Conservation (phyloP, 257 asterid genomes). For the Solanum verrucosum region DNA sequence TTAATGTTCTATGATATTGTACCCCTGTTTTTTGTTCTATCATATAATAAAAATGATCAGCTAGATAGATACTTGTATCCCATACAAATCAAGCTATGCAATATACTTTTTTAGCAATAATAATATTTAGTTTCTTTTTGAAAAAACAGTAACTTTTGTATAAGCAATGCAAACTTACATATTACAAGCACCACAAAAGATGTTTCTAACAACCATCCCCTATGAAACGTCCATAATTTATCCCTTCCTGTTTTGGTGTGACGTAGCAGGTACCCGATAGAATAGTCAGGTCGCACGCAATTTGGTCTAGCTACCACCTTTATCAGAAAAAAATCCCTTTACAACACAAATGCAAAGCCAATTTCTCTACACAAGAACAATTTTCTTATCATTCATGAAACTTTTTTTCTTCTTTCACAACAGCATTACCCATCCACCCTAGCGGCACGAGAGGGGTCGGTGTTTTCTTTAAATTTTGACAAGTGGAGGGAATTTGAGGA, state of each 20-base stretch:
- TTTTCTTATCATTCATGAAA: neutral
- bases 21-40: neutral
- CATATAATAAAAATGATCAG: neutral
- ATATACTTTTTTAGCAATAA: neutral
- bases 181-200: neutral
- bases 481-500: conserved; percentile 1
- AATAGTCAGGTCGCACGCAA: neutral
- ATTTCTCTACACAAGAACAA: neutral
- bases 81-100: neutral
- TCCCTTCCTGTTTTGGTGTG: neutral
- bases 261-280: neutral
- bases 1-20: neutral
- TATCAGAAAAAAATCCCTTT: neutral
- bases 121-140: neutral
- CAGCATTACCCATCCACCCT: neutral
- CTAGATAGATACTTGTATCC: neutral
- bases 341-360: neutral
- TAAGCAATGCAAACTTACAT: neutral
- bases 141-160: neutral
- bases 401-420: neutral
- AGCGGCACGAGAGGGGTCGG: neutral
- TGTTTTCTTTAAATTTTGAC: neutral
- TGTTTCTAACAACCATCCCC: neutral
- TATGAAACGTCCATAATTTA: neutral
- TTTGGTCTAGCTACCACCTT: neutral